These are phyloP conservation scores for Moesziomyces sp. DNA, from an alignment of 1,284 basidiomycete genomes.

Conservation along the genomic window DNA sequence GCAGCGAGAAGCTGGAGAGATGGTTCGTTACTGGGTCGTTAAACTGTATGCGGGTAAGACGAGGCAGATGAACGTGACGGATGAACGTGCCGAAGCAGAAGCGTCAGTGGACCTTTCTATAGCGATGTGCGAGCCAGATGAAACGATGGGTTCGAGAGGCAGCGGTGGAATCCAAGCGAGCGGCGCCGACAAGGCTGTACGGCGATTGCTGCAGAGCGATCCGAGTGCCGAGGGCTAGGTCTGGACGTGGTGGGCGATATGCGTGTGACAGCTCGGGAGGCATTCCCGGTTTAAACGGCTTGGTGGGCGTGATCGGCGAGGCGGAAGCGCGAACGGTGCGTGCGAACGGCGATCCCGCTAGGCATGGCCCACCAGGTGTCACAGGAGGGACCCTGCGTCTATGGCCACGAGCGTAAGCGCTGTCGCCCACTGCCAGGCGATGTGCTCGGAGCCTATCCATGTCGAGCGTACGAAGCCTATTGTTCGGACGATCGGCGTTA, in stretches of 20 bases:
- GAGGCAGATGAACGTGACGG: constrained; percentile 17
- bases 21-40: constrained; percentile 45
- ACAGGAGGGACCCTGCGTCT: not conserved
- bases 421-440: too few relatives aligned
- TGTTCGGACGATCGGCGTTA: not conserved
- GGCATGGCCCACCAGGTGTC: not conserved
- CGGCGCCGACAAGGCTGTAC: too few relatives aligned
- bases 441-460: too few relatives aligned
- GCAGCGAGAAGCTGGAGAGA: constrained; percentile 2
- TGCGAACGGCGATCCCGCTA: not conserved
- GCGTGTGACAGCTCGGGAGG: not conserved
- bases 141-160: not conserved
- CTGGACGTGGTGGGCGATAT: not conserved
- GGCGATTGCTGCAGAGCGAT: not conserved
- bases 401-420: not conserved
- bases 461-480: not conserved
- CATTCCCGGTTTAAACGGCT: too few relatives aligned
- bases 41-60: constrained; percentile 13
- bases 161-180: not conserved
- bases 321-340: not conserved
- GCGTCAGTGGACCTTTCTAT: constrained; percentile 12
- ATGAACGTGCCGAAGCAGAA: constrained; percentile 2
- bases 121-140: constrained; percentile 14
- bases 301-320: not conserved
- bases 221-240: not conserved